phyloP scores from a whole-genome alignment of 306 rosid species.

The Vachellia pachyceras region DNA sequence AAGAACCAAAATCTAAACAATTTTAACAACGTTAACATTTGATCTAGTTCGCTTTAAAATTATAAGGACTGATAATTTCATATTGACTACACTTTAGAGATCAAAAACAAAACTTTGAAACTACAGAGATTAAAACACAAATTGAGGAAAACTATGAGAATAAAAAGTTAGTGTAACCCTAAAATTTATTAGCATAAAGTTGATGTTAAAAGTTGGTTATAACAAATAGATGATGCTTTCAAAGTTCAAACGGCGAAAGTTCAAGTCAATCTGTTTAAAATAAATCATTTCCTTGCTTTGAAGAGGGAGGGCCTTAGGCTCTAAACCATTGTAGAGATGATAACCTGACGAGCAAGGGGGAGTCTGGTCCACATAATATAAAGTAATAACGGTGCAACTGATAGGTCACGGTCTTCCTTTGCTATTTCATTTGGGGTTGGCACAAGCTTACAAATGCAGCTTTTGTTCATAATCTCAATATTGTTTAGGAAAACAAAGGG shows the following conservation, averaged over 20 bases:
- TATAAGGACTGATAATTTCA: too few species aligned
- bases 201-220: neutral
- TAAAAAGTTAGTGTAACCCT: too few species aligned
- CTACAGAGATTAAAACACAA: too few species aligned
- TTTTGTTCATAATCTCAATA: neutral
- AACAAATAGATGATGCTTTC: neutral
- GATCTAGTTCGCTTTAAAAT: too few species aligned
- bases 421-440: neutral
- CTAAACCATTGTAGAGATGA: neutral
- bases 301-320: neutral
- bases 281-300: neutral
- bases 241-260: neutral
- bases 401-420: neutral
- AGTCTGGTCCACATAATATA: neutral
- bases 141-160: too few species aligned
- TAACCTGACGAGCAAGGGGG: neutral
- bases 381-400: too few species aligned
- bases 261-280: neutral
- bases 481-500: too few species aligned
- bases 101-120: too few species aligned
- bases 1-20: too few species aligned
- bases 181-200: neutral
- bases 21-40: too few species aligned
- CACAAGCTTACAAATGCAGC: neutral
- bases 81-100: too few species aligned